Evolutionary conservation across 768 basidiomycete genomes (phyloP).

Genomic region (Phaeolepiota aurea): DNA sequence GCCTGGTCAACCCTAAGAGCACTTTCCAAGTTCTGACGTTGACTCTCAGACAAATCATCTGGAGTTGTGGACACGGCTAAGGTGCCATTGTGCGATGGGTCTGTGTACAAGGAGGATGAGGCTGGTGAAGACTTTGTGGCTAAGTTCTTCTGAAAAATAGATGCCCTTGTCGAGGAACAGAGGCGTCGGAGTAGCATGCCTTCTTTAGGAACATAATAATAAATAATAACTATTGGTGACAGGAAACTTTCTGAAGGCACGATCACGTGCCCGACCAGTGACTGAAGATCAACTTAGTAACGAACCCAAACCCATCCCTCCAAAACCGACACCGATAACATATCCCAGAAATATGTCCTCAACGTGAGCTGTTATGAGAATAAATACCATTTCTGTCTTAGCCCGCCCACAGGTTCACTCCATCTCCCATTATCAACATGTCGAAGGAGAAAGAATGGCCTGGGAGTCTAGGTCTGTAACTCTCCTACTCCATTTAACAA

Average conservation of each 20-base stretch:
- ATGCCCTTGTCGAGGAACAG: background rate
- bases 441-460: conserved; percentile 71
- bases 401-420: conserved; percentile 53
- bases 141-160: background rate
- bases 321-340: no score
- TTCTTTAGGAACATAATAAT: no score
- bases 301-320: conserved; percentile 3
- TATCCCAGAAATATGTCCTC: no score
- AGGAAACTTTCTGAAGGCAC: background rate
- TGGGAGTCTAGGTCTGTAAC: conserved; percentile 47
- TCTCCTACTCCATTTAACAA: conserved; percentile 3
- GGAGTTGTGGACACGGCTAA: conserved; percentile 50
- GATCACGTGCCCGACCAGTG: background rate
- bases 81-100: conserved; percentile 22
- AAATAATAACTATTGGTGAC: background rate
- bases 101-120: conserved; percentile 44
- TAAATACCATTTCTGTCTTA: no score
- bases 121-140: conserved; percentile 9
- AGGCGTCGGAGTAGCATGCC: no score
- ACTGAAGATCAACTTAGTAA: background rate
- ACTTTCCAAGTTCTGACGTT: conserved; percentile 45
- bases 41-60: conserved; percentile 33
- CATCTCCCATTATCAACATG: conserved; percentile 45
- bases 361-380: no score
- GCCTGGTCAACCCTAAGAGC: conserved; percentile 92